phyloP scores from a whole-genome alignment of 139 green algal species.

The Closterium sp. region DNA sequence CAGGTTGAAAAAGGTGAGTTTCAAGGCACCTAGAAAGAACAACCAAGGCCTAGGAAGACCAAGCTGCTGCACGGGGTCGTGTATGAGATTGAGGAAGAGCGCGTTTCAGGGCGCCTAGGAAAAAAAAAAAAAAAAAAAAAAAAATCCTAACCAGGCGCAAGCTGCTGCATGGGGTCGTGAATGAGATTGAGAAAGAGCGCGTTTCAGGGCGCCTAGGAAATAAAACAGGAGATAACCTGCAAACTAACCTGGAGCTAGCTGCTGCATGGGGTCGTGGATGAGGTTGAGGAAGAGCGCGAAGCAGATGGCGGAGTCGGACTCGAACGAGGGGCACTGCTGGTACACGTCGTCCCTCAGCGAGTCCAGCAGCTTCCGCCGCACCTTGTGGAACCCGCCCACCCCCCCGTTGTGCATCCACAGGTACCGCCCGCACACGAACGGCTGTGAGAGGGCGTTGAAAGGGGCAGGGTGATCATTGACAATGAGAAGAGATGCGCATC shows the following conservation, averaged over 20 bases:
- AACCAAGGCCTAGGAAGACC: too few species aligned
- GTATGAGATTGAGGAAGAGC: too few species aligned
- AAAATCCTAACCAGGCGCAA: slow-evolving; percentile 26
- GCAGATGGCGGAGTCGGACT: slow-evolving; percentile 85
- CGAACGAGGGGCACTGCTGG: slow-evolving; percentile 83
- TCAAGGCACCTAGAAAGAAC: too few species aligned
- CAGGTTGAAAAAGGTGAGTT: too few species aligned
- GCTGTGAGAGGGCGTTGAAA: slow-evolving; percentile 14
- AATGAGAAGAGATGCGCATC: background rate
- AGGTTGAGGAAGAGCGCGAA: slow-evolving; percentile 91
- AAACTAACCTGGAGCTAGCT: slow-evolving; percentile 18
- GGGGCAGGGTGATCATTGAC: background rate
- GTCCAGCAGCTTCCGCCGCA: slow-evolving; percentile 75
- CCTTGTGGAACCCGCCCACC: slow-evolving; percentile 78
- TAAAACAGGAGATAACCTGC: too few species aligned
- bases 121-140: too few species aligned
- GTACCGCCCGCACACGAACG: slow-evolving; percentile 71
- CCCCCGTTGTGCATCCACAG: slow-evolving; percentile 98
- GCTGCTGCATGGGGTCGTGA: slow-evolving; percentile 24
- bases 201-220: slow-evolving; percentile 83
- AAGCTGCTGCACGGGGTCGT: too few species aligned
- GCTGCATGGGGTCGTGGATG: slow-evolving; percentile 34
- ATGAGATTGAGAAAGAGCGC: slow-evolving; percentile 84
- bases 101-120: too few species aligned
- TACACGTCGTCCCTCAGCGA: slow-evolving; percentile 83